These are phyloP conservation scores for Hemisphaericaspora nanyangensis DNA, from an alignment of 805 yeast genomes.

Conservation along the genomic window DNA sequence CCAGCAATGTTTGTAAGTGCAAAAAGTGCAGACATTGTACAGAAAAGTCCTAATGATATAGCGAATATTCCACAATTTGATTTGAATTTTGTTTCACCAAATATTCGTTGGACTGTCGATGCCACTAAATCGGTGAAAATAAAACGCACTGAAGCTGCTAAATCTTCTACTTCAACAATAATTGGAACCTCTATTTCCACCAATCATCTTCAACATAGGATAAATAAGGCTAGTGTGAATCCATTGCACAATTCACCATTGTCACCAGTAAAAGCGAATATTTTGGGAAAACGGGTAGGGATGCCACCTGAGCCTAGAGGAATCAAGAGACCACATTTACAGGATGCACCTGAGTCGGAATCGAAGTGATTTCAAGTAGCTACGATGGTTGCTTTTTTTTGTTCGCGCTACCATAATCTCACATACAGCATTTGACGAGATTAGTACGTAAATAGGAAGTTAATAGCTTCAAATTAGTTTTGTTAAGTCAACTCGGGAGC, in stretches of 20 bases:
- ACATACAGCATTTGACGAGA: too few species aligned
- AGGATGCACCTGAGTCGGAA: too few species aligned
- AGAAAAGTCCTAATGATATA: slow-evolving; percentile 32
- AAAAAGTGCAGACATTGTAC: slow-evolving; percentile 56
- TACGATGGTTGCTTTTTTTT: too few species aligned
- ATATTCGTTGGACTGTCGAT: slow-evolving; percentile 54
- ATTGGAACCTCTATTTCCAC: not conserved
- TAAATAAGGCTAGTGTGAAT: slow-evolving; percentile 5
- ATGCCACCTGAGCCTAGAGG: slow-evolving; percentile 29
- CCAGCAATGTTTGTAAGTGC: slow-evolving; percentile 55
- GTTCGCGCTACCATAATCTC: too few species aligned
- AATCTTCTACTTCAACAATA: not conserved
- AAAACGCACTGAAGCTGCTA: slow-evolving; percentile 31
- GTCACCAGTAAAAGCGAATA: not conserved
- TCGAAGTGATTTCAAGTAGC: too few species aligned
- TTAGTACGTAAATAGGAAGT: too few species aligned
- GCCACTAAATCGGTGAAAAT: slow-evolving; percentile 66
- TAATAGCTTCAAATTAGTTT: too few species aligned
- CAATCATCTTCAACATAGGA: slow-evolving; percentile 2
- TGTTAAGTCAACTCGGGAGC: too few species aligned
- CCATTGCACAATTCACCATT: slow-evolving; percentile 1
- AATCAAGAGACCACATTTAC: slow-evolving; percentile 13
- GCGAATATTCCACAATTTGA: slow-evolving; percentile 57
- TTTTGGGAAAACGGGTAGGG: slow-evolving; percentile 28
- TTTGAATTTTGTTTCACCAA: slow-evolving; percentile 47